These are phyloP conservation scores for Metschnikowia cubensis DNA, from an alignment of 805 yeast species.

Conservation along the genomic window DNA sequence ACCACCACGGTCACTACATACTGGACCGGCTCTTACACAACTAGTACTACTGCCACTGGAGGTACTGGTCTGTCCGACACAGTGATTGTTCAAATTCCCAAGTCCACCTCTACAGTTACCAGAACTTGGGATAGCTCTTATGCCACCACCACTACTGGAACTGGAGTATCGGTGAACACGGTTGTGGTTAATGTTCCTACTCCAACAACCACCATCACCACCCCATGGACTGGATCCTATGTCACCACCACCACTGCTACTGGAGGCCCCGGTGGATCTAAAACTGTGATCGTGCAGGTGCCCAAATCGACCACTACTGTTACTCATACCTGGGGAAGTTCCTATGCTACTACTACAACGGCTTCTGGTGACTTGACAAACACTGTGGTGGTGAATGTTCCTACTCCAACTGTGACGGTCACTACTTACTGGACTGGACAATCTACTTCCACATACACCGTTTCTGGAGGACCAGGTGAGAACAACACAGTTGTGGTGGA, in stretches of 20 bases:
- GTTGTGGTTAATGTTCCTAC: constrained; percentile 11
- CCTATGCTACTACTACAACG: constrained; percentile 5
- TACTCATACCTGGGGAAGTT: neutral
- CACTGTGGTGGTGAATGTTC: constrained; percentile 8
- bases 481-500: constrained; percentile 11
- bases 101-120: constrained; percentile 8
- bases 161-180: constrained; percentile 6
- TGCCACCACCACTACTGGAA: constrained; percentile 5
- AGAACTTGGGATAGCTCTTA: constrained; percentile 9
- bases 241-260: constrained; percentile 4
- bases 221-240: constrained; percentile 8
- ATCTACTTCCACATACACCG: neutral
- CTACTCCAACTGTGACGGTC: constrained; percentile 8
- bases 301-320: constrained; percentile 2
- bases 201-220: constrained; percentile 6
- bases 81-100: constrained; percentile 12
- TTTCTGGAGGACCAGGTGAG: constrained; percentile 5
- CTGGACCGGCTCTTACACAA: constrained; percentile 9
- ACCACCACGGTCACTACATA: constrained; percentile 8
- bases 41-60: constrained; percentile 16
- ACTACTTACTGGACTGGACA: constrained; percentile 6
- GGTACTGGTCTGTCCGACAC: constrained; percentile 10
- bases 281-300: constrained; percentile 12
- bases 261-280: constrained; percentile 9
- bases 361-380: constrained; percentile 1